Percentiles rank a stretch among this genome's conserved stretches.
Evolutionary conservation across 192 early-diverging fungal genomes (phyloP).

Genomic region (Entophlyctis helioformis): DNA sequence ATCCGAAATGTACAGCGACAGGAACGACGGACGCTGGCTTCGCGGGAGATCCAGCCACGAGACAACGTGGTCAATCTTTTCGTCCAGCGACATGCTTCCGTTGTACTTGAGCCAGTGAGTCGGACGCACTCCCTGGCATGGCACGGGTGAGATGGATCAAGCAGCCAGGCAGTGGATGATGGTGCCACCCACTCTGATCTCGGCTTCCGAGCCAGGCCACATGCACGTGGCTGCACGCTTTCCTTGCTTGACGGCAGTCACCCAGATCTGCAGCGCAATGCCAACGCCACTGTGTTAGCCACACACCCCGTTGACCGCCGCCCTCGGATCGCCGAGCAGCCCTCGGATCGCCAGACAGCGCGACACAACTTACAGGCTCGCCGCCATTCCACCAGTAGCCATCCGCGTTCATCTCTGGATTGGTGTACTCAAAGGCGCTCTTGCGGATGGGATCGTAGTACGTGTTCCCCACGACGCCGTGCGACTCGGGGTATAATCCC

Average conservation of each 20-base stretch:
- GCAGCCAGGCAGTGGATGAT: background rate
- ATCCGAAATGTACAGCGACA: conserved; percentile 69
- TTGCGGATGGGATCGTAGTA: conserved; percentile 67
- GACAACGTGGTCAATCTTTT: conserved; percentile 49
- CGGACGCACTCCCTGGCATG: conserved; percentile 34
- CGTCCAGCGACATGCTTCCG: conserved; percentile 19
- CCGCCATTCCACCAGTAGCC: conserved; percentile 75
- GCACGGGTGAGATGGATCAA: background rate
- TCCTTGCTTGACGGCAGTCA: conserved; percentile 64
- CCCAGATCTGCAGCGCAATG: conserved; percentile 57
- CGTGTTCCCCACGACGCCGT: conserved; percentile 70
- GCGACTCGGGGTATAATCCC: conserved; percentile 83
- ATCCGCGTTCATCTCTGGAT: conserved; percentile 45
- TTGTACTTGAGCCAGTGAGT: conserved; percentile 53
- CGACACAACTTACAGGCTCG: conserved; percentile 41
- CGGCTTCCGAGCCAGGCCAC: conserved; percentile 57
- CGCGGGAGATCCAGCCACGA: conserved; percentile 71
- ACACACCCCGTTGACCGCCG: no score
- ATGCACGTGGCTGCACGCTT: conserved; percentile 62
- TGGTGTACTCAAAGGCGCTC: conserved; percentile 65
- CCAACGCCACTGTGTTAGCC: no score
- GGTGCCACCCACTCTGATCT: background rate
- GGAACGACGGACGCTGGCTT: conserved; percentile 54
- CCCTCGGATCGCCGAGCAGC: no score
- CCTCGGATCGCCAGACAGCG: no score